phyloP scores from a whole-genome alignment of 2,329 filamentous ascomycete species.

The Trichoderma sp. region DNA sequence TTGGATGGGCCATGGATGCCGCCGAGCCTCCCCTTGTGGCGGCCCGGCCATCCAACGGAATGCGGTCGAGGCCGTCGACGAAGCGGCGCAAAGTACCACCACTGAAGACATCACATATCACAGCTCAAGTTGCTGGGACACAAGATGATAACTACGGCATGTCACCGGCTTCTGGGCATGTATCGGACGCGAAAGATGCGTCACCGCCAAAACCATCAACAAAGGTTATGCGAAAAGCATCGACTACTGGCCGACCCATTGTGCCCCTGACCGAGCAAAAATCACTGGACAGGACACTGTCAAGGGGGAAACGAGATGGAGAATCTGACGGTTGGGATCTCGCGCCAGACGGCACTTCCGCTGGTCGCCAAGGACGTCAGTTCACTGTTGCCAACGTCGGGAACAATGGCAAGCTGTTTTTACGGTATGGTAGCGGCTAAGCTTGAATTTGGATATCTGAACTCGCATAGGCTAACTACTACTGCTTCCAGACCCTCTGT shows the following conservation, averaged over 20 bases:
- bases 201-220: constrained; percentile 25
- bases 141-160: constrained; percentile 27
- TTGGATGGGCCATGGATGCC: constrained; percentile 33
- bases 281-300: constrained; percentile 45
- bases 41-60: constrained; percentile 29
- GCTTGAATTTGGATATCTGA: not conserved
- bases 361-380: constrained; percentile 67
- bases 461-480: not conserved
- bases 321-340: constrained; percentile 61
- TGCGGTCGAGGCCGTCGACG: constrained; percentile 24
- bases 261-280: constrained; percentile 53
- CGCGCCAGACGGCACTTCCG: constrained; percentile 63
- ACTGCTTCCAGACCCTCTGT: constrained; percentile 57
- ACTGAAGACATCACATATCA: constrained; percentile 11
- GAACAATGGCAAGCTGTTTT: constrained; percentile 79
- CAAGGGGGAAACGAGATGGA: constrained; percentile 53
- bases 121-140: not conserved
- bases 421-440: constrained; percentile 62
- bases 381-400: constrained; percentile 83
- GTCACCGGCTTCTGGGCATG: not conserved
- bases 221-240: constrained; percentile 30
- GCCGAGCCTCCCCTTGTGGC: constrained; percentile 31
- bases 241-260: constrained; percentile 43
- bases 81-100: constrained; percentile 24
- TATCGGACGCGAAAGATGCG: constrained; percentile 26